A percentile compares a stretch with the other conserved stretches of the same genome.
These are phyloP conservation scores for Venturia carpophila DNA, from an alignment of 2,329 filamentous ascomycete genomes.

Conservation along the genomic window DNA sequence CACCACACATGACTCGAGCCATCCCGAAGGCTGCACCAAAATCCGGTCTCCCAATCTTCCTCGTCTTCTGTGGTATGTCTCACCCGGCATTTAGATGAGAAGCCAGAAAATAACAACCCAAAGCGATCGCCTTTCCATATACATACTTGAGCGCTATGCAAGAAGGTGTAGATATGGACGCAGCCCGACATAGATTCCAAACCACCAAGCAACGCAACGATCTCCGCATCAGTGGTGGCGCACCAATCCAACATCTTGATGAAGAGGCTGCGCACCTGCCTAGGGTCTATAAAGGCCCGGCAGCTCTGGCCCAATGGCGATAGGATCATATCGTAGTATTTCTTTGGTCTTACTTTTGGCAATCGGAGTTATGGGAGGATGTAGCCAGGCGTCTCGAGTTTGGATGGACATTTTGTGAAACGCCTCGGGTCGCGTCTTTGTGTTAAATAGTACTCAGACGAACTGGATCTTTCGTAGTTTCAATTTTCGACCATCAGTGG, in stretches of 20 bases:
- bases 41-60: conserved; percentile 2
- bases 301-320: background rate
- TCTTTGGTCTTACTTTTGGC: background rate
- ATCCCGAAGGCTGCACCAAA: conserved; percentile 5
- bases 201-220: conserved; percentile 8
- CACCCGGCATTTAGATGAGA: too few relatives aligned
- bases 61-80: conserved; percentile 7
- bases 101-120: background rate
- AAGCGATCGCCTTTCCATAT: background rate
- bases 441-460: conserved; percentile 3
- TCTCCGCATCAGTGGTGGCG: conserved; percentile 4
- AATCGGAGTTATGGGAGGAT: background rate
- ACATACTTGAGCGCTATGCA: background rate
- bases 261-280: conserved; percentile 3
- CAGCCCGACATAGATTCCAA: background rate
- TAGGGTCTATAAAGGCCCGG: background rate
- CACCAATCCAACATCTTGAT: conserved; percentile 5
- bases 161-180: background rate
- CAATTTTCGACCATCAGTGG: background rate
- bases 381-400: background rate
- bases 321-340: background rate
- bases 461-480: background rate
- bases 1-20: background rate
- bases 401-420: background rate
- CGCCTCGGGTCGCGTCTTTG: background rate